A percentile compares a stretch with the other conserved stretches of the same genome.
phyloP scores from a whole-genome alignment of 805 yeast species.

The Cyberlindnera americana region DNA sequence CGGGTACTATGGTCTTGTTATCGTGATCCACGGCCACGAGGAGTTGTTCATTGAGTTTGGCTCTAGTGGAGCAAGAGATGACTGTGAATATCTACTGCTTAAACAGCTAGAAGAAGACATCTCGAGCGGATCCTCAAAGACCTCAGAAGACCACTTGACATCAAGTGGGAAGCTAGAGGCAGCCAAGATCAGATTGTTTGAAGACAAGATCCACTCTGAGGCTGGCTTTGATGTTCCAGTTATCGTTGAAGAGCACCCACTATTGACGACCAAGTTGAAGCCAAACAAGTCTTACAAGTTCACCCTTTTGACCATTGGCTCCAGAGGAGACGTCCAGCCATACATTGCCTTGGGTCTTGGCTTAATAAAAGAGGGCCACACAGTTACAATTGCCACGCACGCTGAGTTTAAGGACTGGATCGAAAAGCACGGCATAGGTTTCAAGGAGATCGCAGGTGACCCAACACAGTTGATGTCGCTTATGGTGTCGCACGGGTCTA shows the following conservation, averaged over 20 bases:
- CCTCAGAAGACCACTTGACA: slow-evolving; percentile 16
- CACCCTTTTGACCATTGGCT: slow-evolving; percentile 82
- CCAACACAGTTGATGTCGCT: slow-evolving; percentile 89
- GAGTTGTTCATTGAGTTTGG: slow-evolving; percentile 76
- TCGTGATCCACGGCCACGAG: slow-evolving; percentile 71
- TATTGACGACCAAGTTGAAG: slow-evolving; percentile 43
- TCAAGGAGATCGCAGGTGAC: slow-evolving; percentile 81
- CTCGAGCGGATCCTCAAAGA: slow-evolving; percentile 5
- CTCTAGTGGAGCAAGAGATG: slow-evolving; percentile 62
- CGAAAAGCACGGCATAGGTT: slow-evolving; percentile 58
- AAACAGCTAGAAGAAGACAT: slow-evolving; percentile 43
- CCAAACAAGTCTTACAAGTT: slow-evolving; percentile 56
- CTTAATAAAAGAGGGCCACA: slow-evolving; percentile 74
- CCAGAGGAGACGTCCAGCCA: slow-evolving; percentile 97
- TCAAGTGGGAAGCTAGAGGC: slow-evolving; percentile 36
- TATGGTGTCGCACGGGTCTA: slow-evolving; percentile 87
- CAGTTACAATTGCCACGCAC: slow-evolving; percentile 83
- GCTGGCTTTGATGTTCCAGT: slow-evolving; percentile 67
- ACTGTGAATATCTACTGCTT: slow-evolving; percentile 55
- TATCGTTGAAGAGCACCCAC: slow-evolving; percentile 63
- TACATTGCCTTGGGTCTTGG: slow-evolving; percentile 88
- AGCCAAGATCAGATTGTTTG: slow-evolving; percentile 64
- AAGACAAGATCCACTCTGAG: slow-evolving; percentile 57
- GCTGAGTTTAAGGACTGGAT: slow-evolving; percentile 78
- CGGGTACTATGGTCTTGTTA: slow-evolving; percentile 65